Base-by-base conservation (phyloP, 352 stramenopile species). In the Globisporangium okanoganense region DNA sequence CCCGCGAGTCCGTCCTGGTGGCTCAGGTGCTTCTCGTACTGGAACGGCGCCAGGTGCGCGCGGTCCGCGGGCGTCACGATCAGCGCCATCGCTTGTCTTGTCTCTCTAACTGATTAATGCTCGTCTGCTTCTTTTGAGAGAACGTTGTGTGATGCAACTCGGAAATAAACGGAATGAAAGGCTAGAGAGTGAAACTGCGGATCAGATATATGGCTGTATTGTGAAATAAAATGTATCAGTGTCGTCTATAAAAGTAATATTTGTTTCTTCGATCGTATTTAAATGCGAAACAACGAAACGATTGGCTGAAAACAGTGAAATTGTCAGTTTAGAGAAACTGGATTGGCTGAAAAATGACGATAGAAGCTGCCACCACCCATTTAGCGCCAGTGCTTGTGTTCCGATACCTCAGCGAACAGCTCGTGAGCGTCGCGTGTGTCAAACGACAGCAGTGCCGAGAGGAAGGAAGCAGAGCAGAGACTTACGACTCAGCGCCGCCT, bases 21-120 rank as follows among this genome's bases (percentile, higher is more conserved):
- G 16, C 57, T 62, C 44, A 93, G 38, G 62, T 93, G 82, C 75
- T 93, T 93, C 67, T 93, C 81, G 59, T 78, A 91, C 53, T 91
- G 70, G 50, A 84, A 93, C 56, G 83, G 62, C 44, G 75, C 70
- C 61, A 84, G 63, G 22, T 88, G 54, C 8, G 69, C 66, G 43
- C 82, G 81, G 12, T 78, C 66, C 18, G 51, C 40, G 8, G 70
- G 59, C 14, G 55, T 53, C 22, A 58, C 63, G 22, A 81, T 16
- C 54, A 67, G 64, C 78, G 79, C 83, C 29, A 51, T 71, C n/a
- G n/a, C 33, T 22, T 45, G 40, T 27, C 14, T 27, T 41, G 18
- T 56, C n/a, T 29, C 29, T 29, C 24, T 16, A 16, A 8, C 5
- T 22, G 48, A 14, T 18, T 25, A 5, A 55, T 25, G 48, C 18